phyloP scores from a whole-genome alignment of 2,329 filamentous ascomycete species.

The Rhinocladiella similis region DNA sequence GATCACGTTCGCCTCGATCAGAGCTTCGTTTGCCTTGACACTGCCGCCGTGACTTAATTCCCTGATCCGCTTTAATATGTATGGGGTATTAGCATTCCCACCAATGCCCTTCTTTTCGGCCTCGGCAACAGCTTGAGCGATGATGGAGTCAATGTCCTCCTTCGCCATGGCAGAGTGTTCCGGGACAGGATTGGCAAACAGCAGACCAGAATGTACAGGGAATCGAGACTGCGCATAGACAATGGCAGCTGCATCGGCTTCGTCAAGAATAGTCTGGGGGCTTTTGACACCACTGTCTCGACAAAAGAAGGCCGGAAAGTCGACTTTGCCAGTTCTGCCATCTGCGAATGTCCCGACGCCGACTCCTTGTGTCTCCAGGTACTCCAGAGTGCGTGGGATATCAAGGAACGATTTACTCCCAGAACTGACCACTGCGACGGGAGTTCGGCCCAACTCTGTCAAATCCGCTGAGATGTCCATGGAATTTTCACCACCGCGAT shows the following conservation, averaged over 20 bases:
- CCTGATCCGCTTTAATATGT: slow-evolving; percentile 74
- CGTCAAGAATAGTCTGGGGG: slow-evolving; percentile 71
- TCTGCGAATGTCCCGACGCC: slow-evolving; percentile 88
- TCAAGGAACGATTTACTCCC: slow-evolving; percentile 97
- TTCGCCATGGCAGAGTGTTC: slow-evolving; percentile 68
- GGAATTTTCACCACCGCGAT: slow-evolving; percentile 79
- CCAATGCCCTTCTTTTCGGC: slow-evolving; percentile 64
- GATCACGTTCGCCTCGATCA: slow-evolving; percentile 67
- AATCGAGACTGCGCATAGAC: slow-evolving; percentile 75
- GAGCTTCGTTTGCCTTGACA: slow-evolving; percentile 70
- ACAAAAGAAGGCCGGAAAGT: slow-evolving; percentile 92
- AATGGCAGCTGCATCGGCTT: slow-evolving; percentile 84
- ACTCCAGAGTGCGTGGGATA: slow-evolving; percentile 84
- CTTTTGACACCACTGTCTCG: slow-evolving; percentile 81
- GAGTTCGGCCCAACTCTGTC: slow-evolving; percentile 86
- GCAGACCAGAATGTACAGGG: slow-evolving; percentile 72
- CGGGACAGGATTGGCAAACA: slow-evolving; percentile 89
- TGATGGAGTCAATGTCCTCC: slow-evolving; percentile 67
- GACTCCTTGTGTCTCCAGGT: slow-evolving; percentile 69
- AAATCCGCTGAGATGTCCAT: slow-evolving; percentile 96
- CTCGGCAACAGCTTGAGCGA: slow-evolving; percentile 67
- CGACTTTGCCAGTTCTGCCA: slow-evolving; percentile 64
- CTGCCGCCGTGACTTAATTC: slow-evolving; percentile 72
- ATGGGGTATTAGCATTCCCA: slow-evolving; percentile 81
- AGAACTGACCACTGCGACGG: slow-evolving; percentile 82